Percentiles rank a stretch among this genome's conserved stretches.
These are phyloP conservation scores for Fusarium sp. DNA, from an alignment of 2,329 filamentous ascomycete genomes.

Conservation along the genomic window DNA sequence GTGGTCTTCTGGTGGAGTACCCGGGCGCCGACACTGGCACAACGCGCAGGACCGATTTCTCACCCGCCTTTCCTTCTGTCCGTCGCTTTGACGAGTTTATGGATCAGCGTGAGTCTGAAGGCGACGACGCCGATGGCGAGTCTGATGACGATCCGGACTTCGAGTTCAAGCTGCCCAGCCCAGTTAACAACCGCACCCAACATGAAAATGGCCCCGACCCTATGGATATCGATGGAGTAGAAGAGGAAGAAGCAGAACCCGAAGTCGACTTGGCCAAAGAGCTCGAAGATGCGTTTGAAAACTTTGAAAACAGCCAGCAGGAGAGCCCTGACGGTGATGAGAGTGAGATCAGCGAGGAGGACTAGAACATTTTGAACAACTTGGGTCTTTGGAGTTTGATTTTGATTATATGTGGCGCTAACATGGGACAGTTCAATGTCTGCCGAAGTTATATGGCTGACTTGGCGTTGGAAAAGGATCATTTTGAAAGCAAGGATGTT, in stretches of 20 bases:
- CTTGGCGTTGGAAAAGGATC: conserved; percentile 29
- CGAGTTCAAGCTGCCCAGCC: conserved; percentile 67
- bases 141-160: conserved; percentile 63
- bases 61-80: conserved; percentile 62
- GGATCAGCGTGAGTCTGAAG: conserved; percentile 61
- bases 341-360: conserved; percentile 76
- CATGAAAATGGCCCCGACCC: conserved; percentile 45
- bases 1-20: conserved; percentile 71
- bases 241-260: conserved; percentile 48
- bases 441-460: conserved; percentile 10
- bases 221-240: conserved; percentile 51
- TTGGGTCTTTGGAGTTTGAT: conserved; percentile 4
- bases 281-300: conserved; percentile 64
- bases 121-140: conserved; percentile 63
- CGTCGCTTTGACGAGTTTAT: conserved; percentile 68
- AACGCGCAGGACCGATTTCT: conserved; percentile 59
- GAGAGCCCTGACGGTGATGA: conserved; percentile 68
- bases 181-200: conserved; percentile 58
- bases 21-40: conserved; percentile 63
- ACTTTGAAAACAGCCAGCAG: conserved; percentile 67
- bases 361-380: conserved; percentile 56
- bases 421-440: conserved; percentile 1
- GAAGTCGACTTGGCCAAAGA: conserved; percentile 63
- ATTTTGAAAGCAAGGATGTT: conserved; percentile 20
- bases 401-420: conserved; percentile 27